phyloP scores from a whole-genome alignment of 352 stramenopile genomes.

The Pythium monospermum region DNA sequence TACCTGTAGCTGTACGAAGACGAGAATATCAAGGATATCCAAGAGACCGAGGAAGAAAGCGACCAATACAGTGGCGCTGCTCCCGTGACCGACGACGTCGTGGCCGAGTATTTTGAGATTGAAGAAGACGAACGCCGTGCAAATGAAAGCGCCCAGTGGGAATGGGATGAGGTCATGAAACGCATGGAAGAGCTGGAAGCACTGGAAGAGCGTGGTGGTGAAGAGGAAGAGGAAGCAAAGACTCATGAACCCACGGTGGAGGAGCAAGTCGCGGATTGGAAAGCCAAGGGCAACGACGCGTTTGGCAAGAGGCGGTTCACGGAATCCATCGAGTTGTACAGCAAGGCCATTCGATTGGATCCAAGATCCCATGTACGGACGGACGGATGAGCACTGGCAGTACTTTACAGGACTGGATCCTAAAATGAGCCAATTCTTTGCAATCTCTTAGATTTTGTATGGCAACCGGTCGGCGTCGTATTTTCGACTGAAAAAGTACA shows the following conservation, averaged over 20 bases:
- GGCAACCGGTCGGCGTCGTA: conserved; percentile 77
- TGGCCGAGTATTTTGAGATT: conserved; percentile 80
- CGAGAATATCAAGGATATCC: conserved; percentile 82
- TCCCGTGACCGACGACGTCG: background rate
- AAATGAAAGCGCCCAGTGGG: conserved; percentile 59
- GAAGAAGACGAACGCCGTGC: conserved; percentile 72
- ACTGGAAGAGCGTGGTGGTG: conserved; percentile 42
- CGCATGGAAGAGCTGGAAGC: conserved; percentile 80
- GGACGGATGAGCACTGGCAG: too few species aligned
- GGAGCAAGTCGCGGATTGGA: conserved; percentile 39
- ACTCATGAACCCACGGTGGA: conserved; percentile 19
- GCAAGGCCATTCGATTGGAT: conserved; percentile 78
- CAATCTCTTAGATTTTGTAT: conserved; percentile 62
- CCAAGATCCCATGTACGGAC: conserved; percentile 59
- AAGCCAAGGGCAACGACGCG: conserved; percentile 73
- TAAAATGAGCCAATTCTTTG: too few species aligned
- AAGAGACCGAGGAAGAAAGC: conserved; percentile 79
- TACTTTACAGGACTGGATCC: too few species aligned
- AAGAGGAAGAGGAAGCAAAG: conserved; percentile 24
- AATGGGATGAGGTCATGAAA: conserved; percentile 85
- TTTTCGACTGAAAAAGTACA: conserved; percentile 67
- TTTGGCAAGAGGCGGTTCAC: conserved; percentile 76
- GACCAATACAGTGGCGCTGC: conserved; percentile 20
- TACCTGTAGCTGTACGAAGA: conserved; percentile 64
- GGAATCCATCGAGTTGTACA: conserved; percentile 81